These are phyloP conservation scores for Helminthosporium solani DNA, from an alignment of 2,329 filamentous ascomycete species.

Conservation along the genomic window DNA sequence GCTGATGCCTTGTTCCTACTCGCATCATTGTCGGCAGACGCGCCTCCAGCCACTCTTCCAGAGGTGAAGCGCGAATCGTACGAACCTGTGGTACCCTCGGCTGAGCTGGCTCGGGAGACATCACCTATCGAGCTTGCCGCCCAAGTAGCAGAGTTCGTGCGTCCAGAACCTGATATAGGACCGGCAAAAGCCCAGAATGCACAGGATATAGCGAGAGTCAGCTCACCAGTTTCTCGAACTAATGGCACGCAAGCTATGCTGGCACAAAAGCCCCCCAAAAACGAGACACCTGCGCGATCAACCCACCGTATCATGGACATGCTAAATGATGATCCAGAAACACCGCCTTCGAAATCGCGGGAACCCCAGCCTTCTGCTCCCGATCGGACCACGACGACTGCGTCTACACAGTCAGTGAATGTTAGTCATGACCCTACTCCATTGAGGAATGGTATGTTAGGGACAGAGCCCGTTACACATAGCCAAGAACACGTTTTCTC, in stretches of 20 bases:
- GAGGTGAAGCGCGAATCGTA: constrained; percentile 10
- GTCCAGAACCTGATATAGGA: not conserved
- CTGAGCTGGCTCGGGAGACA: constrained; percentile 14
- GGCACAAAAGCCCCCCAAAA: constrained; percentile 16
- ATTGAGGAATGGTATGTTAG: constrained; percentile 17
- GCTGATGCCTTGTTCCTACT: constrained; percentile 44
- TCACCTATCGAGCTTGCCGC: constrained; percentile 17
- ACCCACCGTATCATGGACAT: constrained; percentile 42
- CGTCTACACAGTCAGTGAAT: constrained; percentile 15
- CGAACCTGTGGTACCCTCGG: constrained; percentile 7
- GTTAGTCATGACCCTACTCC: constrained; percentile 19
- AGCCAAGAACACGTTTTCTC: constrained; percentile 16
- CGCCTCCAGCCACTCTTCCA: constrained; percentile 14
- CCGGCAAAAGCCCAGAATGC: constrained; percentile 17
- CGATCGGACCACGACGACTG: constrained; percentile 16
- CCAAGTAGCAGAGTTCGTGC: not conserved
- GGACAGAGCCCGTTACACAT: constrained; percentile 21
- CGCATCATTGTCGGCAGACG: constrained; percentile 35
- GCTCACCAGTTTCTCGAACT: not conserved
- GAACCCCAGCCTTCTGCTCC: constrained; percentile 16
- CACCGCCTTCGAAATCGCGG: constrained; percentile 23
- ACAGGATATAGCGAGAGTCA: constrained; percentile 5
- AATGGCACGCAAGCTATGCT: constrained; percentile 10
- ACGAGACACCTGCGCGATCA: constrained; percentile 28
- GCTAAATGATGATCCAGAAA: constrained; percentile 38